Evolutionary conservation across 768 basidiomycete genomes (phyloP), one percentile per base, ranked within the genome.

Genomic region (Termitomyces sp.): DNA sequence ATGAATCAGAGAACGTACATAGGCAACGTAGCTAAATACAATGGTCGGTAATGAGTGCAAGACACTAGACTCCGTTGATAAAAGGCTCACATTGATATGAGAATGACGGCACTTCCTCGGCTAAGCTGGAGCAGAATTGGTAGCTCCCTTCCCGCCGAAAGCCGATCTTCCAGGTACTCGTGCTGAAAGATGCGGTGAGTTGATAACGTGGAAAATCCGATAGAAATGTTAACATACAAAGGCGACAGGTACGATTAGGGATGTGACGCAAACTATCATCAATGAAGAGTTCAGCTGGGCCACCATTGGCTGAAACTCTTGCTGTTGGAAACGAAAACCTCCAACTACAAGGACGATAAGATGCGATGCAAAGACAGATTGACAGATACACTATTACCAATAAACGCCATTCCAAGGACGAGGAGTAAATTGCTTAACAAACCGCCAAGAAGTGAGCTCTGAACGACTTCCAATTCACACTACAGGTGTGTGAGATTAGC

Each of bases 371-470:
- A 50, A 13, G 20, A 34, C 20, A 34, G 6, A 34, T 34, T 13
- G 5, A n/a, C 22, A 2, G 11, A 34, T 9, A 13, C 33, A 22
- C 49, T n/a, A 33, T 33, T 57, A 82, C 87, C 65, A 82, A 95
- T 69, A 85, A 94, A 65, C 71, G 89, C 70, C 87, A 94, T 73
- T 86, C 94, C 57, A 81, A 93, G 69, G 79, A 95, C 75, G 82
- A 95, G 78, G 83, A 95, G 79, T 85, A 95, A 70, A 85, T 95
- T 71, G 61, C 79, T 81, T 42, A 84, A 60, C 33, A 82, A 74
- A 24, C 79, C 80, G 45, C 82, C 82, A 13, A 83, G 72, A 8
- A 83, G 67, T 4, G 78, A 76, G 46, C 80, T 80, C 61, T 82
- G 82, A 18, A 83, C 81, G 33, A 82, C 66, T 70, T 50, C 49